Evolutionary conservation across 73 alveolate species (phyloP).

Genomic region (Tetrahymena elliotti): DNA sequence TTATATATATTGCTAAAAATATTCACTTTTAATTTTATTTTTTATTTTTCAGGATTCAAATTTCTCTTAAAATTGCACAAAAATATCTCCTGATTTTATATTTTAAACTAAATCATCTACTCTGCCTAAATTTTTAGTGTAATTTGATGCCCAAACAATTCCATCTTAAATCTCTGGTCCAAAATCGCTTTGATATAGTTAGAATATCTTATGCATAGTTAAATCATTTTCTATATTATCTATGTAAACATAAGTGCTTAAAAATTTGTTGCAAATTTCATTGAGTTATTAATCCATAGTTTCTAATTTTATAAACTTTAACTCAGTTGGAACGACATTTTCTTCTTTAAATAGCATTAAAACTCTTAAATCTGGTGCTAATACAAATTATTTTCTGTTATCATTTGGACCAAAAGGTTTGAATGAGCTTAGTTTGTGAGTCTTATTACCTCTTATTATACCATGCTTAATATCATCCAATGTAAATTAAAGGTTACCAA

Average conservation of each 20-base stretch:
- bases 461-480: slow-evolving; percentile 73
- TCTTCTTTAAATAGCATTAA: background rate
- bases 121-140: background rate
- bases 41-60: background rate
- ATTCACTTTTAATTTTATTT: background rate
- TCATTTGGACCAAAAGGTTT: background rate
- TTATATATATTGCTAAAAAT: background rate
- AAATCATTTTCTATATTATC: background rate
- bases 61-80: background rate
- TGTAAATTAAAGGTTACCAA: slow-evolving; percentile 50
- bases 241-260: background rate
- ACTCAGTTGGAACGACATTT: background rate
- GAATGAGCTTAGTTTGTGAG: background rate
- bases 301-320: background rate
- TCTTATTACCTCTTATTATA: slow-evolving; percentile 51
- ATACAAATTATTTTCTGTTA: background rate
- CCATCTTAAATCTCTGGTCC: background rate
- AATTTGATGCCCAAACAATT: background rate
- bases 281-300: background rate
- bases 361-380: background rate
- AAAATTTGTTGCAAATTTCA: background rate
- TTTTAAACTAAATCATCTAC: background rate
- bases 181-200: background rate
- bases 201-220: background rate
- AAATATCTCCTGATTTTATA: background rate